Percentiles rank a stretch among this genome's conserved stretches.
Evolutionary conservation across 169 alveolate genomes (phyloP).

Genomic region (Cryptosporidium sp.): DNA sequence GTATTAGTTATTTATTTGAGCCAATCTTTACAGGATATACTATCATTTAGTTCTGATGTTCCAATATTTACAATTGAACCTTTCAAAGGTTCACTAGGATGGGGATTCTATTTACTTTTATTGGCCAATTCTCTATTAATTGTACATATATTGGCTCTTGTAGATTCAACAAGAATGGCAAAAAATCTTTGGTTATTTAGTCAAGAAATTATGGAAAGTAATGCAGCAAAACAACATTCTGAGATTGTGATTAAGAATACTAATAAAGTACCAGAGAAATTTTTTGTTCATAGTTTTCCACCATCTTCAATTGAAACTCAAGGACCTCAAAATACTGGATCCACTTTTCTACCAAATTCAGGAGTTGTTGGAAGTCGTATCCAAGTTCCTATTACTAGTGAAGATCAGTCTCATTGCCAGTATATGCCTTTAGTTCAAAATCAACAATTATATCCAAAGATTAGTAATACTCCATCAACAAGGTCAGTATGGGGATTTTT

Average conservation of each 20-base stretch:
- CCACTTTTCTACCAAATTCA: constrained; percentile 44
- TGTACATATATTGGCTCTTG: constrained; percentile 31
- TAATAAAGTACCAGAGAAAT: constrained; percentile 25
- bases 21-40: constrained; percentile 13
- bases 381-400: constrained; percentile 2
- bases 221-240: background rate
- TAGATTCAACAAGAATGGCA: constrained; percentile 40
- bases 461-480: constrained; percentile 26
- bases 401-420: background rate
- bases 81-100: constrained; percentile 16
- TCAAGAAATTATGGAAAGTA: background rate
- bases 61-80: constrained; percentile 53
- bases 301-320: background rate
- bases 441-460: constrained; percentile 46
- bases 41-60: constrained; percentile 21
- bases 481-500: constrained; percentile 72
- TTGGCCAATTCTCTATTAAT: constrained; percentile 13
- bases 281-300: constrained; percentile 19
- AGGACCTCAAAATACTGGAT: constrained; percentile 13
- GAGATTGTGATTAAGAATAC: background rate
- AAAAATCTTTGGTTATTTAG: constrained; percentile 35
- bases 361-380: background rate
- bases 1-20: constrained; percentile 37
- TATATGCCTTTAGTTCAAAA: constrained; percentile 18
- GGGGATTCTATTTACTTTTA: constrained; percentile 64